These are phyloP conservation scores for Trifolium repens DNA, from an alignment of 306 rosid species.

Conservation along the genomic window DNA sequence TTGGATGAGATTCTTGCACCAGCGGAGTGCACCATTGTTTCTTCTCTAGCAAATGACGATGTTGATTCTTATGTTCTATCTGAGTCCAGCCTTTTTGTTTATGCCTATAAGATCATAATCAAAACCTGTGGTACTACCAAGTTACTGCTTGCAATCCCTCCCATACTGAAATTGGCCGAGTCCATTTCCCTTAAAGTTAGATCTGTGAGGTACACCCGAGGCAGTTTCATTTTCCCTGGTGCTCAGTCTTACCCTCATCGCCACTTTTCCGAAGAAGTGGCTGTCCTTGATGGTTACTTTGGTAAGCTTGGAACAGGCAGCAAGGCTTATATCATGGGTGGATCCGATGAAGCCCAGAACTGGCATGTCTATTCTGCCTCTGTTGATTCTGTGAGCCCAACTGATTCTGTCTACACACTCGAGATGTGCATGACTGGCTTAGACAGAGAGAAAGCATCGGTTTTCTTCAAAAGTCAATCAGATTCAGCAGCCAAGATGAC, in stretches of 20 bases:
- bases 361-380: conserved; percentile 76
- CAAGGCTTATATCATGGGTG: conserved; percentile 65
- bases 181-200: conserved; percentile 48
- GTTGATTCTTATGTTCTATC: conserved; percentile 77
- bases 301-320: conserved; percentile 64
- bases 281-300: conserved; percentile 55
- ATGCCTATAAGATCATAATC: conserved; percentile 67
- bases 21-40: conserved; percentile 76
- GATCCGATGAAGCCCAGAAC: conserved; percentile 47
- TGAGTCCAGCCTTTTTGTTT: conserved; percentile 69
- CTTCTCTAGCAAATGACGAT: conserved; percentile 55
- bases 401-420: conserved; percentile 49
- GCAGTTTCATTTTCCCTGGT: conserved; percentile 70
- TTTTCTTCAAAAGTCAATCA: conserved; percentile 56
- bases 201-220: conserved; percentile 67
- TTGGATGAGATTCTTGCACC: conserved; percentile 62
- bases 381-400: conserved; percentile 40
- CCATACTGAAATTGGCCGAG: conserved; percentile 58
- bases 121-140: conserved; percentile 81
- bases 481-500: conserved; percentile 63
- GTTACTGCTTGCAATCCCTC: conserved; percentile 64
- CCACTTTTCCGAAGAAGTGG: conserved; percentile 63
- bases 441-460: conserved; percentile 55
- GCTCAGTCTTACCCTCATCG: conserved; percentile 74
- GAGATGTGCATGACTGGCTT: conserved; percentile 83